A percentile compares a stretch with the other conserved stretches of the same genome.
phyloP scores from a whole-genome alignment of 768 basidiomycete species.

The Amanita phalloides region DNA sequence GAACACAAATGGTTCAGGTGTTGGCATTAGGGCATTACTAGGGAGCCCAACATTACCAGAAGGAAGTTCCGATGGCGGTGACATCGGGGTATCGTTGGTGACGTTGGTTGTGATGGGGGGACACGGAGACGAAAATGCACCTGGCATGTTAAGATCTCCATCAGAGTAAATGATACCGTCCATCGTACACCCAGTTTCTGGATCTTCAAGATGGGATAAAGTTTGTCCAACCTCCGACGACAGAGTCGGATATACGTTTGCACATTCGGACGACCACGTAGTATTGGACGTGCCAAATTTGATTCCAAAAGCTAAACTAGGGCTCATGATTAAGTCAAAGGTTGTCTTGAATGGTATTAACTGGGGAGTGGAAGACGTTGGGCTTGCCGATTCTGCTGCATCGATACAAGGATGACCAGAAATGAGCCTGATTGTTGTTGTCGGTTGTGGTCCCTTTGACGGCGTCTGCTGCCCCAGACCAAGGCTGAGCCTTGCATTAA shows the following conservation, averaged over 20 bases:
- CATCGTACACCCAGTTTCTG: conserved; percentile 3
- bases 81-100: neutral
- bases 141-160: conserved; percentile 24
- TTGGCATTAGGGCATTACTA: conserved; percentile 4
- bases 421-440: conserved; percentile 43
- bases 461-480: conserved; percentile 36
- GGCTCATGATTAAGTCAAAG: conserved; percentile 61
- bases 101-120: neutral
- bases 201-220: neutral
- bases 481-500: conserved; percentile 50
- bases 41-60: conserved; percentile 1
- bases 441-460: conserved; percentile 26
- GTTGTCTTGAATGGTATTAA: conserved; percentile 55
- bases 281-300: conserved; percentile 13
- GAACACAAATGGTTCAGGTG: conserved; percentile 55
- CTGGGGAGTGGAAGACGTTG: conserved; percentile 37
- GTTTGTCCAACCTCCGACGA: conserved; percentile 14
- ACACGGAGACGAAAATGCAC: conserved; percentile 12
- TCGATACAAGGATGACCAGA: conserved; percentile 15
- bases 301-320: conserved; percentile 14
- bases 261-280: conserved; percentile 21
- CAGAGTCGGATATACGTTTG: conserved; percentile 23
- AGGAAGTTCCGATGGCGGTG: conserved; percentile 5
- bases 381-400: neutral
- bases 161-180: conserved; percentile 8